Conservation (phyloP, 352 stramenopile genomes). For the Globisporangium apiculatum region DNA sequence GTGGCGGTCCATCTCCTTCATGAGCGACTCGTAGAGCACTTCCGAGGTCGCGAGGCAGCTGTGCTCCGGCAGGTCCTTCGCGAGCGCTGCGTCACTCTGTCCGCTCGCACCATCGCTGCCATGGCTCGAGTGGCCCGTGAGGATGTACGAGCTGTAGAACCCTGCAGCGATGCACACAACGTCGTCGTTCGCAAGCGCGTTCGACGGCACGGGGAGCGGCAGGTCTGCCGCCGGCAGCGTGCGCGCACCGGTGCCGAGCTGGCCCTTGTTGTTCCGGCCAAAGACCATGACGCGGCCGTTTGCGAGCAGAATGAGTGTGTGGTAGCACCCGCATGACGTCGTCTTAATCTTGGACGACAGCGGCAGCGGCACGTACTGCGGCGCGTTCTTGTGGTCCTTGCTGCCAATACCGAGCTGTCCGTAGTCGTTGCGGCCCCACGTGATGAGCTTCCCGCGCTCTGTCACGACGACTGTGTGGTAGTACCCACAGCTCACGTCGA, state of each 20-base stretch:
- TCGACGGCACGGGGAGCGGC: conserved; percentile 66
- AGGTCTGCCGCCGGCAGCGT: conserved; percentile 78
- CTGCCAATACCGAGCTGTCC: conserved; percentile 82
- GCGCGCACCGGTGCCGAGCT: conserved; percentile 66
- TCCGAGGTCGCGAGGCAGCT: conserved; percentile 54
- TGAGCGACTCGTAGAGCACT: conserved; percentile 75
- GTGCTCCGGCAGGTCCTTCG: conserved; percentile 58
- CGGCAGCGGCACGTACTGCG: conserved; percentile 73
- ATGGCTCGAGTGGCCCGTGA: conserved; percentile 54
- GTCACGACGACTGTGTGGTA: conserved; percentile 79
- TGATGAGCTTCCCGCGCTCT: conserved; percentile 80
- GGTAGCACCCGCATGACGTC: conserved; percentile 80
- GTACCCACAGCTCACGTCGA: conserved; percentile 75
- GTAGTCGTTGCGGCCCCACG: conserved; percentile 84
- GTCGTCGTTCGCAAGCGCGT: conserved; percentile 74
- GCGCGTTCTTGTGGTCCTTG: conserved; percentile 83
- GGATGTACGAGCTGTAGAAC: conserved; percentile 87
- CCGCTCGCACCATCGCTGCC: conserved; percentile 25
- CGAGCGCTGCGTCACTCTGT: conserved; percentile 31
- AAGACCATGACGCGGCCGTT: conserved; percentile 85
- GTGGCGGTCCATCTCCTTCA: conserved; percentile 82
- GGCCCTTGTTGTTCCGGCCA: conserved; percentile 84
- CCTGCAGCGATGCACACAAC: conserved; percentile 73
- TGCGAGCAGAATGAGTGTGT: conserved; percentile 67
- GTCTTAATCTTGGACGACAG: conserved; percentile 71